These are phyloP conservation scores for Coffea canephora DNA, from an alignment of 257 asterid species.

Conservation along the genomic window DNA sequence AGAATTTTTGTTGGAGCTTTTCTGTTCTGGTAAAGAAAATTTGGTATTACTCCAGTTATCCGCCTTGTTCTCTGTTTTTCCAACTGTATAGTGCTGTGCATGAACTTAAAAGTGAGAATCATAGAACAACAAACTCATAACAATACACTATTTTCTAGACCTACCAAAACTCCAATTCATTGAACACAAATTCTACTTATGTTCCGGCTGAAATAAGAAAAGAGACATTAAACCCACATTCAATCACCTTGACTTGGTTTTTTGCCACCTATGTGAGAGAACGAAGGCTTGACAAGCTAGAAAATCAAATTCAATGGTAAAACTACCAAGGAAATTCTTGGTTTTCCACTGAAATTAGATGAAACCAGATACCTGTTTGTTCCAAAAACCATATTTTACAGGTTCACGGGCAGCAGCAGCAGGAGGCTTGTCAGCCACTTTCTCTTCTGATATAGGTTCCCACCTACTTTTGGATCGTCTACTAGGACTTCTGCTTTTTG, in stretches of 20 bases:
- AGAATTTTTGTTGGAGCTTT: slow-evolving; percentile 36
- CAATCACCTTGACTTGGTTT: not conserved
- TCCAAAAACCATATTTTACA: slow-evolving; percentile 69
- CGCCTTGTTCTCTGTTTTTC: slow-evolving; percentile 56
- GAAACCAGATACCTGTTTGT: slow-evolving; percentile 57
- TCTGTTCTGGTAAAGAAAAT: slow-evolving; percentile 55
- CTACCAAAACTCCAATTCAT: not conserved
- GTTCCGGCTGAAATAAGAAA: not conserved
- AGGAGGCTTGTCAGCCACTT: slow-evolving; percentile 43
- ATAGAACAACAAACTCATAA: not conserved
- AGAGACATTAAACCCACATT: not conserved
- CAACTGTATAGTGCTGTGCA: slow-evolving; percentile 60
- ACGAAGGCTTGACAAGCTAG: not conserved
- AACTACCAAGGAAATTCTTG: not conserved
- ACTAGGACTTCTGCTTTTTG: slow-evolving; percentile 71
- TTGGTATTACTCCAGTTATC: slow-evolving; percentile 37
- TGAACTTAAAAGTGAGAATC: not conserved
- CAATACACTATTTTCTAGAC: not conserved
- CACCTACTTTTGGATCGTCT: slow-evolving; percentile 95
- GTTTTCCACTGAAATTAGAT: not conserved
- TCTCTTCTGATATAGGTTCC: slow-evolving; percentile 86
- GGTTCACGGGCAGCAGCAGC: slow-evolving; percentile 40
- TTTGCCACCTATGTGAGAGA: not conserved
- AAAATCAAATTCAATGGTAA: not conserved
- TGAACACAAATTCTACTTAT: not conserved